Evolutionary conservation across 2,329 filamentous ascomycete species (phyloP), one percentile per base, ranked within the genome.

Genomic region (Penicillium freii): DNA sequence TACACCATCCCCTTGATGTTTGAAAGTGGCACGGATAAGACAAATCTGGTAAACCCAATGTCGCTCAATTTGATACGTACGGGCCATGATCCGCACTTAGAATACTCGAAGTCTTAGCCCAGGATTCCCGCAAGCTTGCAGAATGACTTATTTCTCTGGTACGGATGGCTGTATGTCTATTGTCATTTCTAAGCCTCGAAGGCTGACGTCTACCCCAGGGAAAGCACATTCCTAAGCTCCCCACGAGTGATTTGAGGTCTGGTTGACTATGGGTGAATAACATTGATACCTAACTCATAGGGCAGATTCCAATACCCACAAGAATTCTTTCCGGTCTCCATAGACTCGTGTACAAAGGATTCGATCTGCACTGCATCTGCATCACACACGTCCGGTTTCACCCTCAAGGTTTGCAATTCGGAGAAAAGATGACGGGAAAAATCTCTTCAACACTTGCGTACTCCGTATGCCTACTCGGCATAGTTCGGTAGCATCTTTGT

Each of bases 301-400:
- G 29, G 55, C 46, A 60, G 59, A 60, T 58, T 29, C 54, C 56
- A 58, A 45, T 60, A 40, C 48, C 51, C 38, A 46, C 50, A 47
- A 31, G 33, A 44, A 60, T 61, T 57, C 40, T 39, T 51, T 52
- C 29, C 38, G 40, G 31, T 43, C 54, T 47, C 42, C 34, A 46
- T 45, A 54, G 15, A 62, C 54, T 58, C 59, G 56, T 63, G 58
- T 57, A 55, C 54, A 51, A 56, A 49, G 47, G 44, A 58, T 46
- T 52, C 31, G 63, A 66, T 66, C 63, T 61, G 34, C 60, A 60
- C 48, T 51, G 49, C 54, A 59, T 52, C 33, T 44, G 29, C 40
- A 51, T 6, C 50, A 58, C 48, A 40, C 36, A 52, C 42, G 57
- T 42, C 27, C 38, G 45, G 46, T 33, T 52, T 56, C 27, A 46